Evolutionary conservation across 208 protist genomes (phyloP).

Genomic region (Balamuthia mandrillaris): DNA sequence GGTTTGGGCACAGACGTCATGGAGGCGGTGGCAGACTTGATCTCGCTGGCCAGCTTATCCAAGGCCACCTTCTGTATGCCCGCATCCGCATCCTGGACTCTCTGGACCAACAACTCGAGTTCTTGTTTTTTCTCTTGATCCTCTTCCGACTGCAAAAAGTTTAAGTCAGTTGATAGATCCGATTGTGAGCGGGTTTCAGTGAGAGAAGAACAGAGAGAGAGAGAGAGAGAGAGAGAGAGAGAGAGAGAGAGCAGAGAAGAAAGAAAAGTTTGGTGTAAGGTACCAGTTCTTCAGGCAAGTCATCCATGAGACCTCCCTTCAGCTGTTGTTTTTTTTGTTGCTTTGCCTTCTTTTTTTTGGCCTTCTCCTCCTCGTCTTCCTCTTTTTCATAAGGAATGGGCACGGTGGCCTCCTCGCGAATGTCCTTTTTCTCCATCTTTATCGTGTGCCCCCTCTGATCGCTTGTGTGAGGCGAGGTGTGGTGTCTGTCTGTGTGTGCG

Average conservation of each 20-base stretch:
- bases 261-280: too few relatives aligned
- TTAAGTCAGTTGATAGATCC: not conserved
- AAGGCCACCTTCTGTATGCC: constrained; percentile 82
- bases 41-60: constrained; percentile 84
- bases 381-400: not conserved
- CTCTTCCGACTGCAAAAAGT: constrained; percentile 77
- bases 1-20: constrained; percentile 99
- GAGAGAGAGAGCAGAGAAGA: not conserved
- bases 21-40: constrained; percentile 90
- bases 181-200: not conserved
- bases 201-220: not conserved
- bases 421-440: constrained; percentile 23
- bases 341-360: not conserved
- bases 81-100: constrained; percentile 74
- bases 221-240: not conserved
- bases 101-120: constrained; percentile 87
- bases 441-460: not conserved
- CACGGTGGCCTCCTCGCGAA: not conserved
- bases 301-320: not conserved
- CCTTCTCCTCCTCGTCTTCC: not conserved
- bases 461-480: not conserved
- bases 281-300: too few relatives aligned
- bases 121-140: constrained; percentile 89
- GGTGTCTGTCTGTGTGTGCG: too few relatives aligned
- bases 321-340: not conserved